Conservation (phyloP, 2,329 filamentous ascomycete species). For the Sclerotinia trifoliorum region DNA sequence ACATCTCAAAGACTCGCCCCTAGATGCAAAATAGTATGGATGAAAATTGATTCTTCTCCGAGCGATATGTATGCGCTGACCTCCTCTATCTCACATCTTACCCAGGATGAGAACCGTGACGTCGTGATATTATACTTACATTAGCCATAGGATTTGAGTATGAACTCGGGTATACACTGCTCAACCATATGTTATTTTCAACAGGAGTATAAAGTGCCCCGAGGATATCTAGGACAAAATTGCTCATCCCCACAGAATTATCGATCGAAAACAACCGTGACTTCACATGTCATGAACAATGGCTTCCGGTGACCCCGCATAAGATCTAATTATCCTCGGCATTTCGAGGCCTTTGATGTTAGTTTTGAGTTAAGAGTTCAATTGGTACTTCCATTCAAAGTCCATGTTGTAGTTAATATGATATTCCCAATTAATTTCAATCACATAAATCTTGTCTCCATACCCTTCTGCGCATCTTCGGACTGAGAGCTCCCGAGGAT, state of each 20-base stretch:
- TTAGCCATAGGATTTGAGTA: not conserved
- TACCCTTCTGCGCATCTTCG: not conserved
- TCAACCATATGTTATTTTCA: not conserved
- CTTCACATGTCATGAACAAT: not conserved
- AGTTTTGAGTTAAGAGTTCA: too few species aligned
- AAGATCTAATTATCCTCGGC: slow-evolving; percentile 1
- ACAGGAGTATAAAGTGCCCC: not conserved
- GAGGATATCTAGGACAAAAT: not conserved
- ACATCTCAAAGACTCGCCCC: not conserved
- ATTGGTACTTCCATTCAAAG: not conserved
- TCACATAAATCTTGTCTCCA: not conserved
- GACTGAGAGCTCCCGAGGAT: not conserved
- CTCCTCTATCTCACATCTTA: not conserved
- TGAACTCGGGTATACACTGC: not conserved
- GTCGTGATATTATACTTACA: too few species aligned
- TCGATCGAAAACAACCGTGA: not conserved
- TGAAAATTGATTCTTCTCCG: not conserved
- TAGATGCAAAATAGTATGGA: not conserved
- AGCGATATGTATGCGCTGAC: not conserved
- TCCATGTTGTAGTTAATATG: not conserved
- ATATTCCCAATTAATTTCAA: not conserved
- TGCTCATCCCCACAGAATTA: not conserved
- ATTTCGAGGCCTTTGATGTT: not conserved
- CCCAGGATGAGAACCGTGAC: not conserved
- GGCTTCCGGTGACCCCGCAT: slow-evolving; percentile 6